Conservation (phyloP, 2,329 filamentous ascomycete genomes). For the Aspergillus versicolor region DNA sequence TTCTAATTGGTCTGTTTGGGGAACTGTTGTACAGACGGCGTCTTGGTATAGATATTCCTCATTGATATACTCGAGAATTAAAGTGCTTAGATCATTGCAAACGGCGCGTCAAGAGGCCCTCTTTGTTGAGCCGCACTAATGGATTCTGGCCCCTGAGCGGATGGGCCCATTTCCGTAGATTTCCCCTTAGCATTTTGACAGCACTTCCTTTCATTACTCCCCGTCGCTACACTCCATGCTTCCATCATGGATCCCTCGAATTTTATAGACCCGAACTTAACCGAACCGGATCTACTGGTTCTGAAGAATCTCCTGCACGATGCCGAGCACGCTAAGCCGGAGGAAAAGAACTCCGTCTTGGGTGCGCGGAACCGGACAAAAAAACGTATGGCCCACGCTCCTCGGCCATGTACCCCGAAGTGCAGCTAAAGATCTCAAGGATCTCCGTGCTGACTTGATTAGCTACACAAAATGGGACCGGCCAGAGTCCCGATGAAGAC, state of each 20-base stretch:
- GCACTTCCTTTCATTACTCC: neutral
- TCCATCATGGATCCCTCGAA: conserved; percentile 29
- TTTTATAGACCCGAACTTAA: conserved; percentile 35
- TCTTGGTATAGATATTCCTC: neutral
- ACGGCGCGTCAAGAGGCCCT: neutral
- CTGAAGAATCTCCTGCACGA: conserved; percentile 39
- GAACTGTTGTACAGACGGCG: neutral
- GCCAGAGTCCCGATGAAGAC: conserved; percentile 3
- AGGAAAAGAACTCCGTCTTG: neutral
- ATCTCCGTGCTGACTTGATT: conserved; percentile 12
- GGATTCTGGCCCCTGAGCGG: neutral
- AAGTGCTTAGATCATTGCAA: neutral
- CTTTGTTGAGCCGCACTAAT: neutral
- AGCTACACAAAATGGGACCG: neutral
- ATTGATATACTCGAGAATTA: neutral
- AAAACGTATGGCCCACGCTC: neutral
- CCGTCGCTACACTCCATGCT: neutral
- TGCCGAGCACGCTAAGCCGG: conserved; percentile 9
- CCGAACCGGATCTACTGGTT: conserved; percentile 40
- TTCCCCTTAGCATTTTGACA: neutral
- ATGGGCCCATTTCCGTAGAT: neutral
- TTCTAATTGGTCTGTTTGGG: neutral
- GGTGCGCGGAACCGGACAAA: neutral
- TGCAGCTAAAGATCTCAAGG: neutral
- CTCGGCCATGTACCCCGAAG: neutral